phyloP scores from a whole-genome alignment of 805 yeast species.

The Metschnikowia kofuensis region DNA sequence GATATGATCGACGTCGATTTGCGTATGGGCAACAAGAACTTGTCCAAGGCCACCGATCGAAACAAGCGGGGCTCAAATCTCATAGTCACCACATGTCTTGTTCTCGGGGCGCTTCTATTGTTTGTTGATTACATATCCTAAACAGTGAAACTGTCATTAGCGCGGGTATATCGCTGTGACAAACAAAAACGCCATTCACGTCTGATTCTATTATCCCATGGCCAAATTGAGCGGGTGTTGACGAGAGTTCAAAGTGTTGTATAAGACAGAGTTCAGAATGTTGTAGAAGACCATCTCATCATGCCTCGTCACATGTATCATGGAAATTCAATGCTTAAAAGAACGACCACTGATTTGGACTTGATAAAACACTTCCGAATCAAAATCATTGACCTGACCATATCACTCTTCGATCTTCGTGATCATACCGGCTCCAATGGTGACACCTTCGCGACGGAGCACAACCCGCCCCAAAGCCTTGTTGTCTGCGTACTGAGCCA shows the following conservation, averaged over 20 bases:
- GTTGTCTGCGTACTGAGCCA: conserved; percentile 47
- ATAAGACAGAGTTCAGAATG: too few relatives aligned
- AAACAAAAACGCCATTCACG: too few relatives aligned
- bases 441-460: conserved; percentile 63
- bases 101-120: conserved; percentile 55
- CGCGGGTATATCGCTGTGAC: too few relatives aligned
- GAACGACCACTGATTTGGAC: too few relatives aligned
- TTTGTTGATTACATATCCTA: conserved; percentile 45
- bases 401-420: conserved; percentile 13
- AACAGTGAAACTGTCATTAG: not conserved
- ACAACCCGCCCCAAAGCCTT: conserved; percentile 64
- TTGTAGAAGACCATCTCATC: too few relatives aligned
- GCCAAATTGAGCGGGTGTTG: too few relatives aligned
- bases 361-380: too few relatives aligned
- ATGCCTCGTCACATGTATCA: too few relatives aligned
- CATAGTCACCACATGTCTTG: conserved; percentile 52
- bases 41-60: conserved; percentile 63
- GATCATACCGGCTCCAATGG: conserved; percentile 65
- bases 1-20: conserved; percentile 65
- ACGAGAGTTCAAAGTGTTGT: too few relatives aligned
- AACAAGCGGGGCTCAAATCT: conserved; percentile 58
- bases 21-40: conserved; percentile 64
- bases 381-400: not conserved
- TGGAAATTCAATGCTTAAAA: too few relatives aligned
- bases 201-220: too few relatives aligned